Base-by-base conservation (phyloP, 2,329 filamentous ascomycete genomes). In the Colletotrichum shisoi region DNA sequence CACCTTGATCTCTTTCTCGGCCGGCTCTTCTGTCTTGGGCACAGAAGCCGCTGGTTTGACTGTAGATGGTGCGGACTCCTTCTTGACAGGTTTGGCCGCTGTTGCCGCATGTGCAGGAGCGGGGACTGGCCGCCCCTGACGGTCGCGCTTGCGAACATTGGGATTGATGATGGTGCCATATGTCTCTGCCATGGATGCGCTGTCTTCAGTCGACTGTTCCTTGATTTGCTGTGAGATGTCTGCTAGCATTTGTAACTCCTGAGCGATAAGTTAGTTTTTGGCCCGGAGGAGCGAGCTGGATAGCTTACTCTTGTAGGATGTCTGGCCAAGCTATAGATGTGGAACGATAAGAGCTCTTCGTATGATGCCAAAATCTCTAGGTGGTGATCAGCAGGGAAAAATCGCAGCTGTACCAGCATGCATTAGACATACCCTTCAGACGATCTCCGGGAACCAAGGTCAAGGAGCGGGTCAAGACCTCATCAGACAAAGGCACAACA, bases 281-380 rank as follows among this genome's bases (percentile, higher is more conserved):
- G 17, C 1, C 17, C n/a, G 3, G 3, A 3, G 3, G 0, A 46
- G 2, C 5, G 12, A 7, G 2, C 0, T 3, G 11, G 12, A 54
- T 3, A 17, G 11, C 76, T 46, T 78, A 87, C 89, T 76, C 89
- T 90, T 17, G 93, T 81, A 1, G 88, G 85, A 44, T 87, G 85
- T 1, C 91, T 85, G 48, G 91, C 89, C 19, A 98, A 75, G 73
- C 93, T 97, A 80, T 98, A 98, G 49, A 98, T 81, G 72, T 97
- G 93, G 67, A 97, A 89, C 0, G 92, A 91, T 0, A 83, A 84
- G 61, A 97, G 87, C n/a, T 87, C 82, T 56, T 91, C 84, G 71
- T 94, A 96, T 17, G 86, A 83, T 15, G 83, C 80, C 64, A 93
- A 87, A 1, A 86, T 82, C 70, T 86, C 91, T 94, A 71, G 2